Base-by-base conservation (phyloP, 192 early-diverging fungal genomes). In the Borealophlyctis nickersoniae region DNA sequence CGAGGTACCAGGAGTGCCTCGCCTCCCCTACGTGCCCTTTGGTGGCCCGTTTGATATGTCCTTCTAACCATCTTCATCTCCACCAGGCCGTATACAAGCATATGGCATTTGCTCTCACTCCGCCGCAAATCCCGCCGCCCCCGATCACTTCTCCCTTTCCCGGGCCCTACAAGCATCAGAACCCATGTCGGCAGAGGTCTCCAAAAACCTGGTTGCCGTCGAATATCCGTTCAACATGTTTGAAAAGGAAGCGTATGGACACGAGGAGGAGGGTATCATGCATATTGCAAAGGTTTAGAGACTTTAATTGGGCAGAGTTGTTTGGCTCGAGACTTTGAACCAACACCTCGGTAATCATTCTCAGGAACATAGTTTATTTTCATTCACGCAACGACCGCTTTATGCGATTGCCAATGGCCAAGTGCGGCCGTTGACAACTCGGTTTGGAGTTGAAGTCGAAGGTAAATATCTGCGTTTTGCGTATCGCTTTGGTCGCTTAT, bases 141-240 rank as follows among this genome's bases (percentile, higher is more conserved):
- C 72, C 26, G 88, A 92, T 73, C 74, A 87, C 56, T 31, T 89
- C n/a, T 79, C 80, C 3, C 58, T 89, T 16, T 60, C 75, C 35
- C 69, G 72, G 5, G 73, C 87, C n/a, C 16, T 69, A n/a, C 19
- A 16, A 4, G 27, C 66, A 7, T 52, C 65, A 11, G 36, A 60
- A 19, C 23, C 70, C n/a, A 45, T 52, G 22, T 60, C 67, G 11
- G 77, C 67, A 14, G 62, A 71, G 1, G 56, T 74, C 9, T 30
- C 56, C 1, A 65, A 75, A 9, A 79, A 89, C 58, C 83, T 91
- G 60, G 62, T 77, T 31, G 83, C 82, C 0, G 73, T 88, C n/a
- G 69, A 90, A 63, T 80, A 78, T 30, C 90, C 90, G 2, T 78
- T 90, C 62, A 92, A 92, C 57, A 30, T 92, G 34, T 90, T 86